Percentiles rank a stretch among this genome's conserved stretches.
Conservation (phyloP, 1,284 basidiomycete species). For the Cryptococcus deneoformans region DNA sequence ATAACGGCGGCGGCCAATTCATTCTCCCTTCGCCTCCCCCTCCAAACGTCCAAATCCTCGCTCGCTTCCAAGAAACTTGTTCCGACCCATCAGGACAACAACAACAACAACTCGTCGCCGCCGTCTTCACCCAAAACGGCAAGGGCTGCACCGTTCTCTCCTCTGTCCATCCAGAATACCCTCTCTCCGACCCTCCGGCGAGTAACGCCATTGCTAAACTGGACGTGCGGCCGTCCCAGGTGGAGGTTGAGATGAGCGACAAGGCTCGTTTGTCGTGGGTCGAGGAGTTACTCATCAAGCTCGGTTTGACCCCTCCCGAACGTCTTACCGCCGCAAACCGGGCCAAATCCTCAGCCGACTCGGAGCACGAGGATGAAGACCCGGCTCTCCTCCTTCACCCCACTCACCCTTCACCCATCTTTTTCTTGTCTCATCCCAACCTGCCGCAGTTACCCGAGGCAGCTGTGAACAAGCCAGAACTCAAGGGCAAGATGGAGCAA, state of each 20-base stretch:
- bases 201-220: conserved; percentile 46
- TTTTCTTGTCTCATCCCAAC: conserved; percentile 43
- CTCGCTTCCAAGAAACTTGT: conserved; percentile 44
- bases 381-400: conserved; percentile 40
- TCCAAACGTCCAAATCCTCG: conserved; percentile 46
- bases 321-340: no score
- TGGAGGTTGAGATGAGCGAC: conserved; percentile 34
- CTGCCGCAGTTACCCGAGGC: conserved; percentile 22
- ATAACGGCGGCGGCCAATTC: conserved; percentile 59
- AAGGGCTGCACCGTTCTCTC: conserved; percentile 61
- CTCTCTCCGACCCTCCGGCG: conserved; percentile 53
- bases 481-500: conserved; percentile 24
- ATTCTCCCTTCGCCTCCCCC: conserved; percentile 41
- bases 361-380: conserved; percentile 28
- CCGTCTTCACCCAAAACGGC: conserved; percentile 56
- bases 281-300: conserved; percentile 22
- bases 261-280: conserved; percentile 46
- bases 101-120: conserved; percentile 53
- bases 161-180: conserved; percentile 64
- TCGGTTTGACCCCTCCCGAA: conserved; percentile 29
- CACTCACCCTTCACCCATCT: conserved; percentile 46
- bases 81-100: conserved; percentile 10
- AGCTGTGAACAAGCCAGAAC: conserved; percentile 14
- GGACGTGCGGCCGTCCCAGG: conserved; percentile 21
- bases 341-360: no score